phyloP scores from a whole-genome alignment of 2,329 filamentous ascomycete species.

The Penicillium sp. region DNA sequence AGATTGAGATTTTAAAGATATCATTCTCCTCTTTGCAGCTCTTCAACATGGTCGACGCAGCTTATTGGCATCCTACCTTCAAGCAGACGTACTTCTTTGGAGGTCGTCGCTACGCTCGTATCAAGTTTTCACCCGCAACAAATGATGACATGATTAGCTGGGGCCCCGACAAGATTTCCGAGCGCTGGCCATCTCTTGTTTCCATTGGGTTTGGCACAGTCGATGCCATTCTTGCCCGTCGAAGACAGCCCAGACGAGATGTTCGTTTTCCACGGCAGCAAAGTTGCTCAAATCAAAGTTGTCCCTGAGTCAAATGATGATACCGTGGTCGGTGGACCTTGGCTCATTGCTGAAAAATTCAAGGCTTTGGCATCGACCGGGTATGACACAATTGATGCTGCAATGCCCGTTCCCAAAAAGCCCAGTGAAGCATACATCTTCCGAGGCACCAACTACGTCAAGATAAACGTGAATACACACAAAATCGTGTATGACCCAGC shows the following conservation, averaged over 20 bases:
- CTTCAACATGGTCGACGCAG: neutral
- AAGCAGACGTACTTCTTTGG: constrained; percentile 1
- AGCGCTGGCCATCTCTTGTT: neutral
- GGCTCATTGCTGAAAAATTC: neutral
- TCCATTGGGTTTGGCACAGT: neutral
- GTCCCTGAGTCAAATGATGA: neutral
- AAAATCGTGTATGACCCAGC: neutral
- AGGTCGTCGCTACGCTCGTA: constrained; percentile 1
- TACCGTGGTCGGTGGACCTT: constrained; percentile 2
- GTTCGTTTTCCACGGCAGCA: neutral
- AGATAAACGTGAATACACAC: neutral
- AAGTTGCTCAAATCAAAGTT: neutral
- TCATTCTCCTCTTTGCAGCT: neutral
- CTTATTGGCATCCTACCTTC: neutral
- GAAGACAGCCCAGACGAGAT: neutral
- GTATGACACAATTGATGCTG: constrained; percentile 4
- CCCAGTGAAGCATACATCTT: neutral
- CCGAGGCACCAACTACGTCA: constrained; percentile 1
- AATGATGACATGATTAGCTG: neutral
- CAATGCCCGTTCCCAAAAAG: neutral
- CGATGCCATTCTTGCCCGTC: neutral
- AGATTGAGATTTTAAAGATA: neutral
- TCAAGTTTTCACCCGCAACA: neutral
- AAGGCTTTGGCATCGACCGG: neutral
- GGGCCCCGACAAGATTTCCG: neutral